Evolutionary conservation across 148 eudicot genomes (phyloP), one percentile per base, ranked within the genome.

Genomic region (Agrostemma githago): DNA sequence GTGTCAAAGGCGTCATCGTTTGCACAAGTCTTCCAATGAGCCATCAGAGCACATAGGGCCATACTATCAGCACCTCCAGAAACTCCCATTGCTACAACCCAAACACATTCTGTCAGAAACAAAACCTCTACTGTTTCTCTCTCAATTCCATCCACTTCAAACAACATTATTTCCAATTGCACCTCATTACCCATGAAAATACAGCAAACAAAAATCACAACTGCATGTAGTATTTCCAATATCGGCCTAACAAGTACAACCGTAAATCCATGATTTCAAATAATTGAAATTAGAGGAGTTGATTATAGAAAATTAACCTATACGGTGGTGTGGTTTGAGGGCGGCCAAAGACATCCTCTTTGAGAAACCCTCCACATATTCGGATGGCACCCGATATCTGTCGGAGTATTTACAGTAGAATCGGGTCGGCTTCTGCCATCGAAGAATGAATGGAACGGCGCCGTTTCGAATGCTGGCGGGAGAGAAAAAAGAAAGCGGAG

Each of bases 41-140:
- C 87, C 80, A 89, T 84, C 20, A 95, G 62, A 65, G 86, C 78
- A 79, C 99, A 95, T 4, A 95, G 73, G 14, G 97, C 97, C 83
- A 95, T 86, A 80, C 99, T 95, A 76, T 95, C 99, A 69, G 99
- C 92, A 68, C 99, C 99, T 74, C 99, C 99, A 69, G 99, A 92
- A 57, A 95, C 99, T 37, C 93, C 97, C 46, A 95, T 74, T 75
- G 93, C 99, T 95, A 84, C 81, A 75, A 83, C 74, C 26, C 65
- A 59, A 72, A 59, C 53, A 76, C 56, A 16, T 41, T 19, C 51
- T 3, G 53, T 14, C 42, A 74, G n/a, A 41, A 16, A 54, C 20
- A 21, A 41, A 60, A 3, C 7, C n/a, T 26, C 34, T 26, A 26
- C 34, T 26, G 34, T 26, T 26, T 26, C 34, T 26, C 34, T 26